phyloP scores from a whole-genome alignment of 148 eudicot species.

The Beta vulgaris region DNA sequence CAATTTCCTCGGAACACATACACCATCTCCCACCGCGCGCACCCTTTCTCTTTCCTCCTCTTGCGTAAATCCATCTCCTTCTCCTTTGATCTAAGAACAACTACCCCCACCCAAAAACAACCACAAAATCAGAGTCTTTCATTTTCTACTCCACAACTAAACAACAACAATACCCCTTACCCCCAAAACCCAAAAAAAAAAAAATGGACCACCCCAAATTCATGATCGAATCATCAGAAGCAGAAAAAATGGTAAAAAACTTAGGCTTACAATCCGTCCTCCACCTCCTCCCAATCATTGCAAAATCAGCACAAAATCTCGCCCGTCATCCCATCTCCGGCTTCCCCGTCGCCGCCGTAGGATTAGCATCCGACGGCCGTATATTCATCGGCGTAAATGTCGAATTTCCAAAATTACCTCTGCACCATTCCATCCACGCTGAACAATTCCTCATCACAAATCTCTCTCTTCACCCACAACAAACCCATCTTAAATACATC shows the following conservation, averaged over 20 bases:
- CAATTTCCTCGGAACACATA: background rate
- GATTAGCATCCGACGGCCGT: slow-evolving; percentile 69
- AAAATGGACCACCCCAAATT: slow-evolving; percentile 55
- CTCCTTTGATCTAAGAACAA: too few relatives aligned
- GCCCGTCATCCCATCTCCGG: slow-evolving; percentile 70
- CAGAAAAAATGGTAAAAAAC: slow-evolving; percentile 45
- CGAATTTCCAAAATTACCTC: slow-evolving; percentile 72
- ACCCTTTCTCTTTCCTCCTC: background rate
- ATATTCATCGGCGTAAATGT: slow-evolving; percentile 79
- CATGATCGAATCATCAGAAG: slow-evolving; percentile 49
- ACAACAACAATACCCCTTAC: background rate
- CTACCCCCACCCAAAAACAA: background rate
- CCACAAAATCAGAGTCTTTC: too few relatives aligned
- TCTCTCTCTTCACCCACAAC: slow-evolving; percentile 40
- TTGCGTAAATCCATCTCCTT: too few relatives aligned
- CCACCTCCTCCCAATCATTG: slow-evolving; percentile 66
- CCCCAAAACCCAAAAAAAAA: background rate
- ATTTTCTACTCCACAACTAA: too few relatives aligned
- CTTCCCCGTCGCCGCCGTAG: slow-evolving; percentile 73
- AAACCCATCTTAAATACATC: slow-evolving; percentile 38
- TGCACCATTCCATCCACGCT: slow-evolving; percentile 88
- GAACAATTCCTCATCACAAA: slow-evolving; percentile 82
- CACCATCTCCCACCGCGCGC: background rate
- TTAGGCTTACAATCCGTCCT: slow-evolving; percentile 40
- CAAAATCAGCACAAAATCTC: slow-evolving; percentile 42